Evolutionary conservation across 768 basidiomycete species (phyloP), one percentile per base, ranked within the genome.

Genomic region (Xerocomellus dryophilus): DNA sequence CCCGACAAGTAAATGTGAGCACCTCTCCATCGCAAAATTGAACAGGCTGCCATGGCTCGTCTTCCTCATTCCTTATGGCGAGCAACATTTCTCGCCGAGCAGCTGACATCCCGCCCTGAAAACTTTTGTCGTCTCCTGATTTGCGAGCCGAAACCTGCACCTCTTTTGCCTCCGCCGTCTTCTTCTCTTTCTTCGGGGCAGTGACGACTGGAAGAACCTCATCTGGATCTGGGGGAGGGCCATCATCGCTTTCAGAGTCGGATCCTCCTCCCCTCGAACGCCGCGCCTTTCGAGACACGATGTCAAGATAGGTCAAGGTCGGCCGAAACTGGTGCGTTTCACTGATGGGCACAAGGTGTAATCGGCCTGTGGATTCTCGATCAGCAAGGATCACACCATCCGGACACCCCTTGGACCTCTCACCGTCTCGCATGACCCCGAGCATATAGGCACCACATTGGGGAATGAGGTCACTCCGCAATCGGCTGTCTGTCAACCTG

Each of bases 251-350:
- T 42, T 91, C 90, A 2, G 85, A 85, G 51, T 85, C 89, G 4
- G 66, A 61, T 0, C 78, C 81, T 8, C 77, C 78, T 39, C 70
- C 66, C 38, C 74, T 72, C 20, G 76, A 74, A 43, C 79, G 82
- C 60, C 76, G 81, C 56, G 69, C 74, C 73, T 86, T 90, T 35
- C 82, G 82, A 21, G 84, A 83, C 50, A 86, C 66, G 54, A 81
- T 70, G 66, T 93, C 92, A 57, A 93, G 76, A 71, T 93, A 90
- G 17, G 88, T 89, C 60, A 93, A 71, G 3, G 87, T 86, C 9
- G 91, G 91, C 42, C 90, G 84, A 59, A 93, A 78, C 67, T 93
- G 92, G 64, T 92, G 87, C 0, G 82, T 86, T 72, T 90, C 82
- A 57, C 73, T 79, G 64, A 93, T 81, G 36, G 90, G 88, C 65